A percentile compares a stretch with the other conserved stretches of the same genome.
These are phyloP conservation scores for Paradendryphiella salina DNA, from an alignment of 2,329 filamentous ascomycete species.

Conservation along the genomic window DNA sequence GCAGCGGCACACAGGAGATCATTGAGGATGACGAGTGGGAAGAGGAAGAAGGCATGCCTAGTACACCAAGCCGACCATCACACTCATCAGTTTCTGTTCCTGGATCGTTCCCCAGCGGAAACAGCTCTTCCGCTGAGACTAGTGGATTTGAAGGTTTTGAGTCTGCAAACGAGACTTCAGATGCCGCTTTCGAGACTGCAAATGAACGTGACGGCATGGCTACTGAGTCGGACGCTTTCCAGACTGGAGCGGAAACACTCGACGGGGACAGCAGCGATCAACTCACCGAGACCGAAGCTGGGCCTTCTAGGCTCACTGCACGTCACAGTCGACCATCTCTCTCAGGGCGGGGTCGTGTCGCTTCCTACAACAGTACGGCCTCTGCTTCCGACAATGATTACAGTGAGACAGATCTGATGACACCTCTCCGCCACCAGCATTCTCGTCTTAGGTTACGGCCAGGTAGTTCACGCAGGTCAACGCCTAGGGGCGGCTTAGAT, in stretches of 20 bases:
- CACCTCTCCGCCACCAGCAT: constrained; percentile 65
- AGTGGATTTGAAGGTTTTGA: constrained; percentile 70
- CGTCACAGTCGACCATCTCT: constrained; percentile 49
- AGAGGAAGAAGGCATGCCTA: constrained; percentile 66
- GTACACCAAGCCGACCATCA: constrained; percentile 58
- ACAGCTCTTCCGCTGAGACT: constrained; percentile 42
- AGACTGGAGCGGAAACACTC: constrained; percentile 80
- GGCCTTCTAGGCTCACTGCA: constrained; percentile 28
- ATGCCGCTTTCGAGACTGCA: constrained; percentile 69
- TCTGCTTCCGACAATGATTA: constrained; percentile 82
- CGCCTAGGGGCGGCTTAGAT: constrained; percentile 63
- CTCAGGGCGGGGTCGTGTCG: constrained; percentile 58
- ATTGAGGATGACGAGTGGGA: constrained; percentile 81
- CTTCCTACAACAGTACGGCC: constrained; percentile 82
- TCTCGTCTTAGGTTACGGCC: constrained; percentile 72
- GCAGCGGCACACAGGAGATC: constrained; percentile 75
- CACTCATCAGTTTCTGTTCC: constrained; percentile 32
- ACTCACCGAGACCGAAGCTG: constrained; percentile 80
- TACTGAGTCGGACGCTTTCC: constrained; percentile 93
- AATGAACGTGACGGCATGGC: constrained; percentile 70
- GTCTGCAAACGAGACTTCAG: constrained; percentile 73
- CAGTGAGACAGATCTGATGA: constrained; percentile 64
- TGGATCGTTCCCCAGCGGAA: constrained; percentile 38
- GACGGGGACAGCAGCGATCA: constrained; percentile 74
- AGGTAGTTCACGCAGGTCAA: constrained; percentile 58